A percentile compares a stretch with the other conserved stretches of the same genome.
Evolutionary conservation across 2,329 filamentous ascomycete genomes (phyloP).

Genomic region (Claviceps sp.): DNA sequence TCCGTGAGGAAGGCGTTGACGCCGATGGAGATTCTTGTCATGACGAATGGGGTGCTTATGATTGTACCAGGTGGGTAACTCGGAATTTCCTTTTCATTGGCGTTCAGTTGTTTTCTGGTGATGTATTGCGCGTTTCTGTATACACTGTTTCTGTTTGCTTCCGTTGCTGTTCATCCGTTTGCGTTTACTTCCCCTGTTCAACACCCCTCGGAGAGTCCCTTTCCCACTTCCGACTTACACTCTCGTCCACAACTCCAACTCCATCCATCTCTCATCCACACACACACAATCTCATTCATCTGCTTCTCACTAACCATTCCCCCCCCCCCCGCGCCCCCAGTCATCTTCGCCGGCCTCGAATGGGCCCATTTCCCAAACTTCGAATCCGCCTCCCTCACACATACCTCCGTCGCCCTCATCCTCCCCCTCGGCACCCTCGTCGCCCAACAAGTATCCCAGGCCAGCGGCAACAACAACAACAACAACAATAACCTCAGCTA

Average conservation of each 20-base stretch:
- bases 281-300: not conserved
- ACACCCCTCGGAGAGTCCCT: too few relatives aligned
- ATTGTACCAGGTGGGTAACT: slow-evolving; percentile 34
- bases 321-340: slow-evolving; percentile 15
- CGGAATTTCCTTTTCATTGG: not conserved
- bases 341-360: slow-evolving; percentile 36
- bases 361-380: slow-evolving; percentile 29
- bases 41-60: slow-evolving; percentile 44
- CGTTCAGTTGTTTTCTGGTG: not conserved
- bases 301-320: not conserved
- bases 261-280: not conserved
- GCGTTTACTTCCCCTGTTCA: too few relatives aligned
- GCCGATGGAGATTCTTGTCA: slow-evolving; percentile 40
- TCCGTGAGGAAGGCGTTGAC: slow-evolving; percentile 21
- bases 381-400: slow-evolving; percentile 35
- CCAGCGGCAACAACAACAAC: not conserved
- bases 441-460: slow-evolving; percentile 30
- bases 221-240: too few relatives aligned
- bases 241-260: too few relatives aligned
- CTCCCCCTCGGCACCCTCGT: slow-evolving; percentile 39
- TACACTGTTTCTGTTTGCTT: too few relatives aligned
- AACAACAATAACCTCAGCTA: slow-evolving; percentile 8
- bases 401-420: slow-evolving; percentile 36
- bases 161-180: too few relatives aligned
- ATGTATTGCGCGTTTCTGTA: too few relatives aligned